Evolutionary conservation across 2,329 filamentous ascomycete genomes (phyloP).

Genomic region (Calonectria pseudoreteaudii): DNA sequence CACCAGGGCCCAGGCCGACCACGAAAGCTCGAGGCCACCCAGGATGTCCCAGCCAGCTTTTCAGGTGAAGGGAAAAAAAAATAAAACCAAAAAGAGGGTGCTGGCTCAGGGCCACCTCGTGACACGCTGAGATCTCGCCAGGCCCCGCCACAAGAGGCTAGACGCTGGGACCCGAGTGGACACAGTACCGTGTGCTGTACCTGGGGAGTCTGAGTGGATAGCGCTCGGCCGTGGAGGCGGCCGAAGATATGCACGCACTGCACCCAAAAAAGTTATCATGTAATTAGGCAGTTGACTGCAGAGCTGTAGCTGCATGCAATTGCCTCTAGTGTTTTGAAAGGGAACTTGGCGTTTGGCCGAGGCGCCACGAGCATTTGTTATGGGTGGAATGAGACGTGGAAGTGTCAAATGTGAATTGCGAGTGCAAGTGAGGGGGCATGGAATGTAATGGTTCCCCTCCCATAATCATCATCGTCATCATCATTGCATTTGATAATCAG

Average conservation of each 20-base stretch:
- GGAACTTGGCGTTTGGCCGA: constrained; percentile 14
- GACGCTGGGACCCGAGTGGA: background rate
- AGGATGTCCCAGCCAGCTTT: background rate
- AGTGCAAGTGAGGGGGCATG: constrained; percentile 2
- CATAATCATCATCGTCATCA: background rate
- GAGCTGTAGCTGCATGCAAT: background rate
- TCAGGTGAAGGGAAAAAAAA: background rate
- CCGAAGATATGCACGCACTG: background rate
- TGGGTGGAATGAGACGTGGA: constrained; percentile 5
- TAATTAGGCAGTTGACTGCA: constrained; percentile 1
- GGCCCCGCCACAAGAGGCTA: constrained; percentile 16
- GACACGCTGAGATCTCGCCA: constrained; percentile 22
- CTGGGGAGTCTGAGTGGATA: constrained; percentile 7
- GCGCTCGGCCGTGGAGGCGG: background rate
- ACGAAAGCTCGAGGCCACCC: constrained; percentile 7
- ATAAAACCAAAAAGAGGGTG: background rate
- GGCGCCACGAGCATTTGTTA: constrained; percentile 11
- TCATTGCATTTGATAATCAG: constrained; percentile 22
- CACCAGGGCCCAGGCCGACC: constrained; percentile 1
- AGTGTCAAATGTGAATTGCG: constrained; percentile 7
- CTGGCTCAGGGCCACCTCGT: constrained; percentile 13
- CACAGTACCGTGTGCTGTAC: background rate
- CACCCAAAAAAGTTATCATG: constrained; percentile 1
- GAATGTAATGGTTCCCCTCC: constrained; percentile 14
- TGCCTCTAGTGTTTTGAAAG: background rate